Evolutionary conservation across 805 yeast genomes (phyloP).

Genomic region (Candida sanyiensis): DNA sequence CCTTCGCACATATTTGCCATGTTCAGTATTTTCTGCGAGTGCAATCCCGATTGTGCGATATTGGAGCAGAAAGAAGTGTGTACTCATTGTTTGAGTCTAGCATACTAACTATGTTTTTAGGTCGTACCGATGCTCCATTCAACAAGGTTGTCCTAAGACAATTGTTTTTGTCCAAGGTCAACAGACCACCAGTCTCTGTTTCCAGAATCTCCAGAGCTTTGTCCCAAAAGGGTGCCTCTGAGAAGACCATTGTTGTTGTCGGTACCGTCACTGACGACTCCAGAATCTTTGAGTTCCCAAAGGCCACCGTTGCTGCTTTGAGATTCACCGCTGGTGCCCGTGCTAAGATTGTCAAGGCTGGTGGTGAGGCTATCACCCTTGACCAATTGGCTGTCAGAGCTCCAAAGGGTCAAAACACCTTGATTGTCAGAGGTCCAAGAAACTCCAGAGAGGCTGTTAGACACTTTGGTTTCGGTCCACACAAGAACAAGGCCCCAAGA

Average conservation of each 20-base stretch:
- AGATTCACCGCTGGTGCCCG: conserved; percentile 99
- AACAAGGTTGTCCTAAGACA: conserved; percentile 94
- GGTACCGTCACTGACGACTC: conserved; percentile 99
- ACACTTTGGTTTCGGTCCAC: conserved; percentile 99
- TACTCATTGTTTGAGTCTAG: background rate
- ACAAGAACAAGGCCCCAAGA: conserved; percentile 99
- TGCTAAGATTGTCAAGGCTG: conserved; percentile 95
- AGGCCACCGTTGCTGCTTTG: conserved; percentile 97
- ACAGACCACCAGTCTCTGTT: conserved; percentile 99
- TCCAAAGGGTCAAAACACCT: conserved; percentile 99
- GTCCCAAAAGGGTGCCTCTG: conserved; percentile 75
- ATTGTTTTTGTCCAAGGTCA: conserved; percentile 94
- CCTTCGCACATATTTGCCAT: conserved; percentile 5
- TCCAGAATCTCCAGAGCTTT: conserved; percentile 85
- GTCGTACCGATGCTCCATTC: conserved; percentile 99
- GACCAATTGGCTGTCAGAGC: conserved; percentile 99
- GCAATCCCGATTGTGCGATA: conserved; percentile 31
- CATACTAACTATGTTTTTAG: conserved; percentile 41
- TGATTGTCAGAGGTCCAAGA: conserved; percentile 98
- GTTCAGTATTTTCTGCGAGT: conserved; percentile 31
- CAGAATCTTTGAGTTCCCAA: conserved; percentile 92
- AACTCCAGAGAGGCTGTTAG: conserved; percentile 98
- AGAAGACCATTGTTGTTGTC: conserved; percentile 94
- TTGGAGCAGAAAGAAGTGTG: conserved; percentile 47
- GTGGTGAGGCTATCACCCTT: conserved; percentile 99